Evolutionary conservation across 495 filamentous ascomycete species (phyloP).

Genomic region (Pyronema domesticum): DNA sequence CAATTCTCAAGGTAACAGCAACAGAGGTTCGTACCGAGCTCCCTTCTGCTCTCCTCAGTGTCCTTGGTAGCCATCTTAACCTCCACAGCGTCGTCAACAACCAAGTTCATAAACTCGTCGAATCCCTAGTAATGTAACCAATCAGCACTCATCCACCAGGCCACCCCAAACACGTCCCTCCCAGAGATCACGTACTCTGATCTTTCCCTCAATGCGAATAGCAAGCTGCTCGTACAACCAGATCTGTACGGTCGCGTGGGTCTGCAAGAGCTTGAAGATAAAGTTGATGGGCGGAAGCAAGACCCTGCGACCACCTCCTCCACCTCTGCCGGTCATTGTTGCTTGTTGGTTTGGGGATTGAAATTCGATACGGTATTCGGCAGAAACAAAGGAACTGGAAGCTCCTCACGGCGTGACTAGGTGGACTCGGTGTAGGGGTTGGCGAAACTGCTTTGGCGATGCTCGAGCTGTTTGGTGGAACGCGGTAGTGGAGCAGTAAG

Average conservation of each 20-base stretch:
- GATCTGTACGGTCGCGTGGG: conserved; percentile 70
- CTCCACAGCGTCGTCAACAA: conserved; percentile 87
- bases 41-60: conserved; percentile 57
- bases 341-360: neutral
- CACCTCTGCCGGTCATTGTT: conserved; percentile 64
- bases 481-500: no score
- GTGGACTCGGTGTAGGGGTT: no score
- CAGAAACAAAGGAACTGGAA: neutral
- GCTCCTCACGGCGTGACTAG: no score
- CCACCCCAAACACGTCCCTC: no score
- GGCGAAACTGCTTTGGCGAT: no score
- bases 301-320: conserved; percentile 68
- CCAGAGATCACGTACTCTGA: conserved; percentile 44
- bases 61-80: conserved; percentile 71
- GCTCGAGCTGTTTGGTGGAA: no score
- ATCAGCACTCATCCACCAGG: neutral
- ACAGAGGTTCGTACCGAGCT: conserved; percentile 42
- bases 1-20: neutral
- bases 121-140: conserved; percentile 44
- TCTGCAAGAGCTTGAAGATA: conserved; percentile 90
- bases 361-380: neutral
- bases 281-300: conserved; percentile 95
- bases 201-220: conserved; percentile 87
- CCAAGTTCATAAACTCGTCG: conserved; percentile 98
- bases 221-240: conserved; percentile 94